These are phyloP conservation scores for Penicillium italicum DNA, from an alignment of 2,329 filamentous ascomycete genomes.

Conservation along the genomic window DNA sequence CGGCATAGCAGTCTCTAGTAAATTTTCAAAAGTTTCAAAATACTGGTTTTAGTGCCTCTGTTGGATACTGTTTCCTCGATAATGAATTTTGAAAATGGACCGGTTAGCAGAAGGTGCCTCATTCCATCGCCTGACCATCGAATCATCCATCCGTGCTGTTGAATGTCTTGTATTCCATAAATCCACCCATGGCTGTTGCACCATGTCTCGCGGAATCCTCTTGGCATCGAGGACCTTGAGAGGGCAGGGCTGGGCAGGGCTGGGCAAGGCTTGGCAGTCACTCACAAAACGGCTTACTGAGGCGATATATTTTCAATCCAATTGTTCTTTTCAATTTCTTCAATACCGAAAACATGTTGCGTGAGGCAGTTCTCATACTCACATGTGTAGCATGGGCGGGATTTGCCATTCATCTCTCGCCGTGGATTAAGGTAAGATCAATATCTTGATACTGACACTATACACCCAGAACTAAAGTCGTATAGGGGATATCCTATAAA, in stretches of 20 bases:
- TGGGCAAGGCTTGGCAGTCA: not conserved
- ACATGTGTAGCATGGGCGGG: not conserved
- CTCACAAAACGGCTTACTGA: not conserved
- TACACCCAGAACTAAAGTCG: not conserved
- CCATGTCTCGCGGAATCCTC: not conserved
- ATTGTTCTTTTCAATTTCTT: not conserved
- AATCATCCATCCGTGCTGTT: not conserved
- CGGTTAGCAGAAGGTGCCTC: too few relatives aligned
- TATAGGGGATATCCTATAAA: not conserved
- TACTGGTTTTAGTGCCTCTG: not conserved
- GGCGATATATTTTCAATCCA: not conserved
- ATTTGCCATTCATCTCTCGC: not conserved
- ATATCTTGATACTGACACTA: not conserved
- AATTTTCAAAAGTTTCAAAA: not conserved
- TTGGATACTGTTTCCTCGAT: not conserved
- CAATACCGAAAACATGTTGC: not conserved
- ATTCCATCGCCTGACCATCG: not conserved
- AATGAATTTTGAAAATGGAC: not conserved
- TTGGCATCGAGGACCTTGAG: conserved; percentile 10
- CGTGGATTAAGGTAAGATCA: not conserved
- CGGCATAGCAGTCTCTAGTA: not conserved
- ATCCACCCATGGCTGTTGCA: not conserved
- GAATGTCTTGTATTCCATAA: not conserved
- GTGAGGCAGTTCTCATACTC: not conserved
- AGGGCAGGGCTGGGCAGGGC: not conserved